Percentiles rank a stretch among this genome's conserved stretches.
Evolutionary conservation across 176 grass and related monocot species (phyloP).

Genomic region (Ananas comosus): DNA sequence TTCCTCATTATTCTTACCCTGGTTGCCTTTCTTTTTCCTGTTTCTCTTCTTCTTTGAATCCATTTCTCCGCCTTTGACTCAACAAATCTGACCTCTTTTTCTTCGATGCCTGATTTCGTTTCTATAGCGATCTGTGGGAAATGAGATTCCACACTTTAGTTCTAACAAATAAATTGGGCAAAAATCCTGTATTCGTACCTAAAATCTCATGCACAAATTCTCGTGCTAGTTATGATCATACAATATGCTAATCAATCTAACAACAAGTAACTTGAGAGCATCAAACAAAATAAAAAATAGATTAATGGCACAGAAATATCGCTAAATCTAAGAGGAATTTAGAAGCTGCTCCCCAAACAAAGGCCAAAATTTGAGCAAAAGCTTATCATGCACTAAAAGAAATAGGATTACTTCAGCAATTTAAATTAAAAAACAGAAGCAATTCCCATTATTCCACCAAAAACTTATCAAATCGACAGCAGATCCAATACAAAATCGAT

Average conservation of each 20-base stretch:
- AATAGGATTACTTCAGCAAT: too few species aligned
- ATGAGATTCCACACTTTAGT: neutral
- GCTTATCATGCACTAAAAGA: too few species aligned
- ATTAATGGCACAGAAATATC: too few species aligned
- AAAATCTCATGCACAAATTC: neutral
- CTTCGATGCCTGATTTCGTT: neutral
- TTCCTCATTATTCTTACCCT: constrained; percentile 48
- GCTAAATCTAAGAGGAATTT: too few species aligned
- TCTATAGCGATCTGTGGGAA: neutral
- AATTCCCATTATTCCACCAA: too few species aligned
- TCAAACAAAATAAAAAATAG: too few species aligned
- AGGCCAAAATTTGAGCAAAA: too few species aligned
- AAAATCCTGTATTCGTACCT: neutral
- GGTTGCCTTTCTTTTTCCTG: constrained; percentile 87
- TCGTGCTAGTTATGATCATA: neutral
- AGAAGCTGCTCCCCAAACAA: too few species aligned
- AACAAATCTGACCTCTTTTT: neutral
- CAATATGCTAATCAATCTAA: neutral
- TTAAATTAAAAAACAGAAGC: too few species aligned
- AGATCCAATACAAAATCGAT: too few species aligned
- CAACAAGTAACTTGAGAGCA: neutral
- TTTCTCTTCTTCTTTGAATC: constrained; percentile 89
- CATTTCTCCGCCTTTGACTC: constrained; percentile 28
- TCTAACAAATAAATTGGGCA: neutral
- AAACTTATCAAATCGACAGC: too few species aligned